These are phyloP conservation scores for Amphichorda felina DNA, from an alignment of 2,329 filamentous ascomycete genomes.

Conservation along the genomic window DNA sequence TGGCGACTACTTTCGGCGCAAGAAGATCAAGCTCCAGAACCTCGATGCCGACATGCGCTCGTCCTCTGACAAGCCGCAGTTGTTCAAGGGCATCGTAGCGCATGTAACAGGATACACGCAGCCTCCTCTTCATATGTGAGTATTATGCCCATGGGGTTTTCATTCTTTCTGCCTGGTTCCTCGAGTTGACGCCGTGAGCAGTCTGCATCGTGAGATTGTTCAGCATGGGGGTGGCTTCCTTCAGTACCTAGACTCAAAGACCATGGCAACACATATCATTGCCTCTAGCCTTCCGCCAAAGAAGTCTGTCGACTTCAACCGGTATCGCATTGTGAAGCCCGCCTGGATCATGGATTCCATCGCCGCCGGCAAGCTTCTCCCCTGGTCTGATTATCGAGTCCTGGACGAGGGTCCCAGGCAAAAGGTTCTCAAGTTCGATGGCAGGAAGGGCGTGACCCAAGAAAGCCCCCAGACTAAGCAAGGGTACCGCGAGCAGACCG, in stretches of 20 bases:
- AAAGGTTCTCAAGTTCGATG: slow-evolving; percentile 54
- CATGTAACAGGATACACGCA: slow-evolving; percentile 96
- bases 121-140: slow-evolving; percentile 69
- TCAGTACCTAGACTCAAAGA: slow-evolving; percentile 92
- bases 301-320: slow-evolving; percentile 78
- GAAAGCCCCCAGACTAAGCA: slow-evolving; percentile 40
- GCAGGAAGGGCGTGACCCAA: slow-evolving; percentile 55
- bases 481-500: slow-evolving; percentile 72
- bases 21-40: slow-evolving; percentile 96
- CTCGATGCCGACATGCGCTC: slow-evolving; percentile 73
- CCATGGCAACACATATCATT: slow-evolving; percentile 90
- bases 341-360: slow-evolving; percentile 91
- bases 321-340: slow-evolving; percentile 87
- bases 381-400: slow-evolving; percentile 78
- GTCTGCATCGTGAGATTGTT: slow-evolving; percentile 75
- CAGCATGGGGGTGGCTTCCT: slow-evolving; percentile 89
- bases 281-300: slow-evolving; percentile 84
- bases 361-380: slow-evolving; percentile 63
- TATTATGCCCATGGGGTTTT: too few relatives aligned
- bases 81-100: slow-evolving; percentile 84
- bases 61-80: slow-evolving; percentile 57
- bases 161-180: too few relatives aligned
- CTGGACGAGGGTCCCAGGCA: slow-evolving; percentile 77
- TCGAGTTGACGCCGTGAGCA: slow-evolving; percentile 8
- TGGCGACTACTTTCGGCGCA: slow-evolving; percentile 81